Evolutionary conservation across 352 stramenopile species (phyloP).

Genomic region (Phytophthora macrochlamydospora): DNA sequence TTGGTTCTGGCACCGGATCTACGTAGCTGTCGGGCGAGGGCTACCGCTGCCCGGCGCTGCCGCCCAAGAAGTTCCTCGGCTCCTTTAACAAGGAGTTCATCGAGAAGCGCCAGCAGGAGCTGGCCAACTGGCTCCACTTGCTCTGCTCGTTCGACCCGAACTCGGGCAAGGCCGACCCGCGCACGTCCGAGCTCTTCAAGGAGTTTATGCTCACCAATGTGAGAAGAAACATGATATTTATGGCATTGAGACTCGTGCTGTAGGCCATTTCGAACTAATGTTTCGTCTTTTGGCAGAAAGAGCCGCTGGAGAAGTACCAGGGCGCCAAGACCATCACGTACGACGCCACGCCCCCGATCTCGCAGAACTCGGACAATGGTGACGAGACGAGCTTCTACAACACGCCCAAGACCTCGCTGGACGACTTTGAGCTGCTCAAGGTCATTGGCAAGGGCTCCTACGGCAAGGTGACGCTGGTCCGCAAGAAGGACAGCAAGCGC

Average conservation of each 20-base stretch:
- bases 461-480: slow-evolving; percentile 91
- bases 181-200: slow-evolving; percentile 73
- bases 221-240: slow-evolving; percentile 13
- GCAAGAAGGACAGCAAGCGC: slow-evolving; percentile 77
- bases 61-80: slow-evolving; percentile 90
- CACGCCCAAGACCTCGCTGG: slow-evolving; percentile 88
- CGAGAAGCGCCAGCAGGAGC: slow-evolving; percentile 87
- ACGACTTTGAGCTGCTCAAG: slow-evolving; percentile 94
- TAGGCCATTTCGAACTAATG: neutral
- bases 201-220: slow-evolving; percentile 85
- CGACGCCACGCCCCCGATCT: slow-evolving; percentile 43
- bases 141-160: slow-evolving; percentile 76
- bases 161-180: slow-evolving; percentile 65
- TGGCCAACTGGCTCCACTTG: slow-evolving; percentile 87
- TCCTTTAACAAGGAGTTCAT: slow-evolving; percentile 92
- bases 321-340: slow-evolving; percentile 36
- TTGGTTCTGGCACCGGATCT: neutral
- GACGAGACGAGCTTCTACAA: slow-evolving; percentile 73
- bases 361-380: slow-evolving; percentile 29
- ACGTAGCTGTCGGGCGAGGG: slow-evolving; percentile 68
- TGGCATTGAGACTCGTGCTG: slow-evolving; percentile 12
- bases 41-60: slow-evolving; percentile 78
- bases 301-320: slow-evolving; percentile 70
- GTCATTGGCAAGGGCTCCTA: slow-evolving; percentile 93
- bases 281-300: slow-evolving; percentile 55